phyloP scores from a whole-genome alignment of 768 basidiomycete species.

The Mycena polygramma region DNA sequence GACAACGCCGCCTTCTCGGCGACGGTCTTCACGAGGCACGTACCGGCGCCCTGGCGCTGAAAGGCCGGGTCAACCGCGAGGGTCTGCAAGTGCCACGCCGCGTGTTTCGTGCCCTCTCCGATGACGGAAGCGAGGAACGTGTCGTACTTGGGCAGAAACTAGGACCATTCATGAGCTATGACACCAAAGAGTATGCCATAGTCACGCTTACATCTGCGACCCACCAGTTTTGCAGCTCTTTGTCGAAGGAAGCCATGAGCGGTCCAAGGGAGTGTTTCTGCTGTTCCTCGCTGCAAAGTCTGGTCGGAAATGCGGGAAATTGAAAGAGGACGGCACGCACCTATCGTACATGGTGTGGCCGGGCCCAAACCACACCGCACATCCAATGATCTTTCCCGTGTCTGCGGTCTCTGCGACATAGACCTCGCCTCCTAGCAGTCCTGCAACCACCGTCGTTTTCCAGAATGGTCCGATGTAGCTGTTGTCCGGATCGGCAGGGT shows the following conservation, averaged over 20 bases:
- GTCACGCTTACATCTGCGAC: neutral
- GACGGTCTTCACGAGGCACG: slow-evolving; percentile 3
- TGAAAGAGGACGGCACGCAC: neutral
- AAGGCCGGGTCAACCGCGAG: slow-evolving; percentile 26
- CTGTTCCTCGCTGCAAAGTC: slow-evolving; percentile 6
- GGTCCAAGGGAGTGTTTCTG: slow-evolving; percentile 14
- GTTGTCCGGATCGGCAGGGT: too few species aligned
- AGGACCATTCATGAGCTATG: neutral
- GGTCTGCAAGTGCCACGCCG: slow-evolving; percentile 25
- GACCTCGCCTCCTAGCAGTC: slow-evolving; percentile 28
- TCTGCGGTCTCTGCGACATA: slow-evolving; percentile 27
- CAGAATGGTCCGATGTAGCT: too few species aligned
- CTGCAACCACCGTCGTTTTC: too few species aligned
- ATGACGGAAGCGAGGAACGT: slow-evolving; percentile 4
- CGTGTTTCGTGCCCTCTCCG: slow-evolving; percentile 18
- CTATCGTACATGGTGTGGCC: slow-evolving; percentile 27
- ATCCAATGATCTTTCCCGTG: slow-evolving; percentile 21
- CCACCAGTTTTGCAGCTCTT: slow-evolving; percentile 29
- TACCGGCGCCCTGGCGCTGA: slow-evolving; percentile 14
- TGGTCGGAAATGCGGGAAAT: neutral
- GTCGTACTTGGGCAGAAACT: slow-evolving; percentile 28
- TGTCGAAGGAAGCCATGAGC: slow-evolving; percentile 17
- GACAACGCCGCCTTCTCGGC: slow-evolving; percentile 7
- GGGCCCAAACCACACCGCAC: slow-evolving; percentile 33
- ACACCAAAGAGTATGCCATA: neutral